phyloP scores from a whole-genome alignment of 805 yeast species.

The Lipomyces sp. region DNA sequence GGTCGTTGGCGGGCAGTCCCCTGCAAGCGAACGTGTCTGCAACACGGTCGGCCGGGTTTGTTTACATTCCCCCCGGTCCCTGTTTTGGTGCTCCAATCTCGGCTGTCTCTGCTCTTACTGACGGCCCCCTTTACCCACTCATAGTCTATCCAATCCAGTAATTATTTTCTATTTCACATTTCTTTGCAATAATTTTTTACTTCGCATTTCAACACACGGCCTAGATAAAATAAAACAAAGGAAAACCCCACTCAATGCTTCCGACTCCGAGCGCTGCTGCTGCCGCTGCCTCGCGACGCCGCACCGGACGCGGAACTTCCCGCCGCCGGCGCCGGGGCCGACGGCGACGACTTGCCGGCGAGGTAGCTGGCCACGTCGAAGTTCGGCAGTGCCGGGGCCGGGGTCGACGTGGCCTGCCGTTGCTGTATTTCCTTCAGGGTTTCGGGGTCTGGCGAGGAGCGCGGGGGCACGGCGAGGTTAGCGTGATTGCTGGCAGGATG shows the following conservation, averaged over 20 bases:
- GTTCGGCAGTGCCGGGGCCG: constrained; percentile 25
- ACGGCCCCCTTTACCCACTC: too few relatives aligned
- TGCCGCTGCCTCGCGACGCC: constrained; percentile 1
- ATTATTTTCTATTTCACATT: too few relatives aligned
- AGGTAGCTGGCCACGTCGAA: constrained; percentile 37
- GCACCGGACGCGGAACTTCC: neutral
- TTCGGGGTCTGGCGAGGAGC: constrained; percentile 34
- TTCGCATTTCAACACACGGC: too few relatives aligned
- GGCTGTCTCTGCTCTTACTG: too few relatives aligned
- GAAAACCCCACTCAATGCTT: neutral
- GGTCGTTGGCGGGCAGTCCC: too few relatives aligned
- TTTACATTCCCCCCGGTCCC: too few relatives aligned
- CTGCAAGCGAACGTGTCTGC: too few relatives aligned
- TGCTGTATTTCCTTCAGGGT: constrained; percentile 36
- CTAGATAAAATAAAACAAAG: too few relatives aligned
- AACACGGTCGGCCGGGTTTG: too few relatives aligned
- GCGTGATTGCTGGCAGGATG: neutral
- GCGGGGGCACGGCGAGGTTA: neutral
- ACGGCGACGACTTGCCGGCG: constrained; percentile 31
- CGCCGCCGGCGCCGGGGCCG: constrained; percentile 1
- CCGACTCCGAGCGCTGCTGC: neutral
- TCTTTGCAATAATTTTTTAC: too few relatives aligned
- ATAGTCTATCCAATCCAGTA: too few relatives aligned
- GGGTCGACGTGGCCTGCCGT: constrained; percentile 24
- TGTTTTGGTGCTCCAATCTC: too few relatives aligned